Evolutionary conservation across 1,284 basidiomycete species (phyloP), one percentile per base, ranked within the genome.

Genomic region (Heterobasidion occidentale): DNA sequence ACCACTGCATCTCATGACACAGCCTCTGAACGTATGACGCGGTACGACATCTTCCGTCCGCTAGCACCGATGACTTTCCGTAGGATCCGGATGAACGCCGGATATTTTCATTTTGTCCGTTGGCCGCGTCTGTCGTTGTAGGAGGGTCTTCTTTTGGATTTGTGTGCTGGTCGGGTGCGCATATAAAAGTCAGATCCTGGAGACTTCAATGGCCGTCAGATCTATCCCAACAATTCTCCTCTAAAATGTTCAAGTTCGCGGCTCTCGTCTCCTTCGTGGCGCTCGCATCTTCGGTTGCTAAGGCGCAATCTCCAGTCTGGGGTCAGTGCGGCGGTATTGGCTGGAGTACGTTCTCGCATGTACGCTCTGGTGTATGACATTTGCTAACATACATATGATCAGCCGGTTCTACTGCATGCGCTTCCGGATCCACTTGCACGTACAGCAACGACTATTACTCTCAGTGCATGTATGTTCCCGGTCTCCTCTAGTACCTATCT

Each of bases 251-350:
- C 67, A 80, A 77, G 69, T 75, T 74, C 60, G 65, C 75, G 54
- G 67, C 77, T 57, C 70, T 81, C 58, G 63, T 77, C 56, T 72
- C 78, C 60, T 66, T 81, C 53, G 66, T 76, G 51, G 70, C 77
- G 44, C 63, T 80, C 51, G 65, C 79, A 7, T 68, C 73, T 51
- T 67, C 78, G 58, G 75, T 75, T 46, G 62, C 66, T 53, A 42
- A 42, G 12, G 80, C 78, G 52, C 73, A 76, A 55, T 64, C 71
- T 34, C 68, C 74, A 14, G 54, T 74, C 44, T 81, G 69, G 58
- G 77, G 71, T 8, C 79, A 80, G 64, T 81, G 79, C 62, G 79
- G 80, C 62, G 77, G 79, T 56, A 71, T 74, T 59, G 71, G 70
- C 50, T 82, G 76, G 75, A 70, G 78, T 80, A 67, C 6, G n/a